Evolutionary conservation across 1,139 yeast species (phyloP).

Genomic region (Sugiyamaella sp.): DNA sequence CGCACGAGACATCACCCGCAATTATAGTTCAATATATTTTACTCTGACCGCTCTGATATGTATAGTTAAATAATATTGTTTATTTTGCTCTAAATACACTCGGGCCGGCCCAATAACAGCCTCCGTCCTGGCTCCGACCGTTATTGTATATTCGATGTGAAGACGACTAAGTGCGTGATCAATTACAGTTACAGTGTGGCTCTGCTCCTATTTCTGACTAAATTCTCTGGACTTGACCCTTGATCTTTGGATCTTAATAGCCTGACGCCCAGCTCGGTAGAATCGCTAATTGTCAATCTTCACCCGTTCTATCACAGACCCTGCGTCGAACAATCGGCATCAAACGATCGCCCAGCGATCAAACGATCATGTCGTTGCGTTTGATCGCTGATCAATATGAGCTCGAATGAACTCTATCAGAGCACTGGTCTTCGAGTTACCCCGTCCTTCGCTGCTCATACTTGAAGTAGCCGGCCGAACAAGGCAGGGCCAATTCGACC

Average conservation of each 20-base stretch:
- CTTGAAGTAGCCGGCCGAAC: no score
- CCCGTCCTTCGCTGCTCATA: background rate
- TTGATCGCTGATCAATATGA: background rate
- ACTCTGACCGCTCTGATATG: background rate
- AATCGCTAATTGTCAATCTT: background rate
- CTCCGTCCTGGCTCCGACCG: background rate
- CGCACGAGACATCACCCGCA: constrained; percentile 1
- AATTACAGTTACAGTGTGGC: background rate
- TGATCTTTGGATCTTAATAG: background rate
- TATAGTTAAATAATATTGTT: background rate
- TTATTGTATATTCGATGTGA: background rate
- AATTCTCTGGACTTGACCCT: background rate
- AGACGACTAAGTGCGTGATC: background rate
- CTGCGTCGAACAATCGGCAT: background rate
- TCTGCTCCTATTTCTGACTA: background rate
- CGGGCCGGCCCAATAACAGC: background rate
- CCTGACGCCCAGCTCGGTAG: background rate
- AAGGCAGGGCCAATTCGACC: no score
- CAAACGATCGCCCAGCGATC: constrained; percentile 2
- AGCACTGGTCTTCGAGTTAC: background rate
- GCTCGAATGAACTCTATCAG: background rate
- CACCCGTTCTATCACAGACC: background rate
- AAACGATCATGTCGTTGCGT: constrained; percentile 2
- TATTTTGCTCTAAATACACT: background rate
- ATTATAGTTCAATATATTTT: constrained; percentile 7